Percentiles rank a stretch among this genome's conserved stretches.
These are phyloP conservation scores for Wickerhamiella hasegawae DNA, from an alignment of 805 yeast species.

Conservation along the genomic window DNA sequence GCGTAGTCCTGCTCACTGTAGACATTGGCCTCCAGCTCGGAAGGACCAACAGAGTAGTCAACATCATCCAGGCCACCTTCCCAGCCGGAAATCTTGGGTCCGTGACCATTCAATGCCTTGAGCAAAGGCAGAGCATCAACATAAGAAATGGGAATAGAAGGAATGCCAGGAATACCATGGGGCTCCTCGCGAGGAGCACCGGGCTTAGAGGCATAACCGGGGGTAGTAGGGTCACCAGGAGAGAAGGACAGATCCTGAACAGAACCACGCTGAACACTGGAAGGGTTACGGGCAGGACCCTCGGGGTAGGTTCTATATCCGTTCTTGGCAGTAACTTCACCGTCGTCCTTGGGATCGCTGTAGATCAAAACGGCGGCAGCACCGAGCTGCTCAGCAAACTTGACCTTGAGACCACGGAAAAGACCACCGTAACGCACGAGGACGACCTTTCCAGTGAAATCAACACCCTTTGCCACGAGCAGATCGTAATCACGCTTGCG, in stretches of 20 bases:
- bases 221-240: constrained; percentile 74
- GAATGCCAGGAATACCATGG: constrained; percentile 42
- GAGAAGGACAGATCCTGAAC: constrained; percentile 41
- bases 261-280: constrained; percentile 62
- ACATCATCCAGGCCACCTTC: constrained; percentile 28
- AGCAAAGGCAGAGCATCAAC: constrained; percentile 49
- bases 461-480: constrained; percentile 32
- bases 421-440: constrained; percentile 50
- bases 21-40: constrained; percentile 31
- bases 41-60: constrained; percentile 40
- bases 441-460: constrained; percentile 42
- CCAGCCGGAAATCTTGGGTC: constrained; percentile 29
- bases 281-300: constrained; percentile 67
- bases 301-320: constrained; percentile 54
- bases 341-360: constrained; percentile 52
- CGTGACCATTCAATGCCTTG: constrained; percentile 40
- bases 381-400: constrained; percentile 59
- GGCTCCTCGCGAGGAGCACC: constrained; percentile 33
- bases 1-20: constrained; percentile 46
- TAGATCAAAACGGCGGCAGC: constrained; percentile 51
- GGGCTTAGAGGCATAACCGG: constrained; percentile 44
- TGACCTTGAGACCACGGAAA: constrained; percentile 60
- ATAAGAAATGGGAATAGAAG: constrained; percentile 54
- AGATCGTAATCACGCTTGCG: constrained; percentile 39
- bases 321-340: constrained; percentile 31